Evolutionary conservation across 106 monocot species (phyloP).

Genomic region (Dendrobium chrysotoxum): DNA sequence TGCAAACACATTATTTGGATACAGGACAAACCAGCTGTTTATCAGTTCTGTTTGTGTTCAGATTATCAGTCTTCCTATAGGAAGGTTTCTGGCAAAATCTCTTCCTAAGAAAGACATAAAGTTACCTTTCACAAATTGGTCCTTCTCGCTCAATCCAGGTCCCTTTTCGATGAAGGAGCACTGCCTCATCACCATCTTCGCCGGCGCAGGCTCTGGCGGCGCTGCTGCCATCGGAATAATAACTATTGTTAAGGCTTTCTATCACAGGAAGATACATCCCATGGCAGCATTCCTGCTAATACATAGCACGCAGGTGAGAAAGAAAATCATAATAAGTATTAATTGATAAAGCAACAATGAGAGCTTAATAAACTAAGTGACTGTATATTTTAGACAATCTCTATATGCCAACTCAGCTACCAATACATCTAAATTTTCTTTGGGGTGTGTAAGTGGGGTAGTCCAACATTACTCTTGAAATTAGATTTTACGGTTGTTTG

Average conservation of each 20-base stretch:
- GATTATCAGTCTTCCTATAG: slow-evolving; percentile 15
- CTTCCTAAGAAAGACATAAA: slow-evolving; percentile 8
- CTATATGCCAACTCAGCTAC: too few species aligned
- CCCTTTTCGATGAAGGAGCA: slow-evolving; percentile 49
- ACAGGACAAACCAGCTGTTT: slow-evolving; percentile 3
- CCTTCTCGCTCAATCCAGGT: slow-evolving; percentile 49
- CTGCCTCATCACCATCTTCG: slow-evolving; percentile 38
- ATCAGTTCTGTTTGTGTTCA: slow-evolving; percentile 13
- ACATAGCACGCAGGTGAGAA: slow-evolving; percentile 33
- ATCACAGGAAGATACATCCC: slow-evolving; percentile 22
- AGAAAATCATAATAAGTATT: neutral
- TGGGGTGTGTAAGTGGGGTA: too few species aligned
- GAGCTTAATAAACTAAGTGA: neutral
- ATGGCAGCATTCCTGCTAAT: slow-evolving; percentile 28
- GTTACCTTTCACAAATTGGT: slow-evolving; percentile 27
- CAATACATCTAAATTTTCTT: too few species aligned
- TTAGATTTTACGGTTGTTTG: too few species aligned
- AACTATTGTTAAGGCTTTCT: slow-evolving; percentile 44
- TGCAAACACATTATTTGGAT: slow-evolving; percentile 14
- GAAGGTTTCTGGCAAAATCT: slow-evolving; percentile 15
- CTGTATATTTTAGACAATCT: too few species aligned
- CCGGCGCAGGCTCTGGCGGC: slow-evolving; percentile 14
- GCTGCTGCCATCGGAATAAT: slow-evolving; percentile 24
- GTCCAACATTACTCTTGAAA: too few species aligned
- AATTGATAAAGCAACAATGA: neutral